Percentiles rank a stretch among this genome's conserved stretches.
Evolutionary conservation across 176 grass and related monocot species (phyloP).

Genomic region (Cymbopogon citratus): DNA sequence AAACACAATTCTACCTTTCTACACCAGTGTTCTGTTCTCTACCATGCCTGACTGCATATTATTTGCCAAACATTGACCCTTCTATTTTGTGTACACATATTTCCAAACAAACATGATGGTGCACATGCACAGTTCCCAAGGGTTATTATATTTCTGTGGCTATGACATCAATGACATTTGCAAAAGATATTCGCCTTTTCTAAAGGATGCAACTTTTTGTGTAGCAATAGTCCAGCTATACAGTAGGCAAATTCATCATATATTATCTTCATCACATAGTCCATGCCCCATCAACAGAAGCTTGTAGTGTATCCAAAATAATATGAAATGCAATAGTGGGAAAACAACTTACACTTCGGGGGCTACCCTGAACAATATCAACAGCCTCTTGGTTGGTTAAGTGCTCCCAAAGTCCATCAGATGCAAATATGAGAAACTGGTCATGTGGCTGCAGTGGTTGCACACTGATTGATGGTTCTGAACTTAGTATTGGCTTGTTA

Average conservation of each 20-base stretch:
- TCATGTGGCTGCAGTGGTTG: constrained; percentile 73
- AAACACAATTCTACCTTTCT: not conserved
- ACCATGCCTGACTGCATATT: not conserved
- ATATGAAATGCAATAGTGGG: not conserved
- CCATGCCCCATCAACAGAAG: not conserved
- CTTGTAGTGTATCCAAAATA: not conserved
- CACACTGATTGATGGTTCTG: constrained; percentile 70
- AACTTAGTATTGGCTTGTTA: constrained; percentile 71
- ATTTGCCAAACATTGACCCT: not conserved
- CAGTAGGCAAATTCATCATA: not conserved
- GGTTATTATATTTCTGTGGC: not conserved
- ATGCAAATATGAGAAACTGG: constrained; percentile 88
- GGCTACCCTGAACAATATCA: constrained; percentile 69
- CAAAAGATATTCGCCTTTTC: not conserved
- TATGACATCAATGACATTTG: not conserved
- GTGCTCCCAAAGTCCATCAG: constrained; percentile 96
- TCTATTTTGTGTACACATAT: not conserved
- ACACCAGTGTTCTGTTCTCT: not conserved
- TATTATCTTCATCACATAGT: not conserved
- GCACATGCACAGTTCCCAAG: not conserved
- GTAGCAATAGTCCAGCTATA: not conserved
- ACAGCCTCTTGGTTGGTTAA: constrained; percentile 90
- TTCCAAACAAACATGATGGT: not conserved
- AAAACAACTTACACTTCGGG: constrained; percentile 53
- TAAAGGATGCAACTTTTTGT: not conserved